These are phyloP conservation scores for Phytophthora cajani DNA, from an alignment of 352 stramenopile genomes.

Conservation along the genomic window DNA sequence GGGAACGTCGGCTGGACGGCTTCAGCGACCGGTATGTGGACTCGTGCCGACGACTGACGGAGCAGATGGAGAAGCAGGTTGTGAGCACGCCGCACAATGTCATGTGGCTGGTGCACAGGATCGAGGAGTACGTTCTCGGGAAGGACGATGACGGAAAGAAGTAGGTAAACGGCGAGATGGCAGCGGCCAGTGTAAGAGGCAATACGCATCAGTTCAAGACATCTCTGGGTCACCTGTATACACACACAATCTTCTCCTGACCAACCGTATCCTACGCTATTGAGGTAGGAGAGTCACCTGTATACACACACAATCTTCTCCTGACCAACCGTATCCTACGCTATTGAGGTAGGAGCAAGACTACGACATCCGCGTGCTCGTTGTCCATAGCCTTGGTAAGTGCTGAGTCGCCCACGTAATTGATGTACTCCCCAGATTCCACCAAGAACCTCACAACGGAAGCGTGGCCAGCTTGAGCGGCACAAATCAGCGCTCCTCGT, in stretches of 20 bases:
- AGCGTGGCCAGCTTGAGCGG: background rate
- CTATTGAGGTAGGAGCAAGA: background rate
- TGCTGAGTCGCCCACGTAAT: background rate
- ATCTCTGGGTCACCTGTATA: no score
- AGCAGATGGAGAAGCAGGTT: slow-evolving; percentile 74
- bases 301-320: no score
- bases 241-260: background rate
- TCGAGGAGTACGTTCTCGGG: slow-evolving; percentile 45
- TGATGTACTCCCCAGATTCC: background rate
- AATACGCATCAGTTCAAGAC: background rate
- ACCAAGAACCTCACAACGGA: background rate
- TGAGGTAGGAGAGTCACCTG: background rate
- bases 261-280: background rate
- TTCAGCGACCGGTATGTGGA: slow-evolving; percentile 74
- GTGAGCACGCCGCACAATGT: slow-evolving; percentile 50
- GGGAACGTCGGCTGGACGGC: slow-evolving; percentile 66
- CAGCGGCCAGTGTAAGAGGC: background rate
- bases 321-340: background rate
- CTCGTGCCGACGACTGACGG: slow-evolving; percentile 62
- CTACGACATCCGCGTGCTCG: background rate
- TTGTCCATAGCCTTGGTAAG: background rate
- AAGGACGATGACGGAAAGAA: slow-evolving; percentile 35
- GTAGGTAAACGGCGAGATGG: background rate
- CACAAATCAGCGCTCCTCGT: slow-evolving; percentile 11
- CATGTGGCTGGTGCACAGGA: slow-evolving; percentile 56